Conservation (phyloP, 2,329 filamentous ascomycete species). For the Exophiala sideris region DNA sequence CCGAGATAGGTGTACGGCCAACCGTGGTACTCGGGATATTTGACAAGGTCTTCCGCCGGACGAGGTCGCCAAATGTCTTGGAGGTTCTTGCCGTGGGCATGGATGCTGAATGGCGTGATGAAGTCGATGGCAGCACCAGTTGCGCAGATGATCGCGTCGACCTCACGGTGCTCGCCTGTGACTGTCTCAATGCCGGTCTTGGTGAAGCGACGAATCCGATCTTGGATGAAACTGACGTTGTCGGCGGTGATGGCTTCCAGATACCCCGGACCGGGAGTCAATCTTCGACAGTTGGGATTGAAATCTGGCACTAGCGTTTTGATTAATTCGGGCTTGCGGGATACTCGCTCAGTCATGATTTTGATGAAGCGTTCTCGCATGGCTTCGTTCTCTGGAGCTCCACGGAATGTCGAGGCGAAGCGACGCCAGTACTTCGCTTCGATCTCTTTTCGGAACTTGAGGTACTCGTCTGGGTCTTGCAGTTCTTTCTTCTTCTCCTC, state of each 20-base stretch:
- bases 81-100: conserved; percentile 27
- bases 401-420: conserved; percentile 25
- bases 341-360: conserved; percentile 24
- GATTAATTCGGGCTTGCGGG: conserved; percentile 35
- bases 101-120: conserved; percentile 34
- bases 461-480: conserved; percentile 25
- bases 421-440: conserved; percentile 31
- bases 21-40: conserved; percentile 31
- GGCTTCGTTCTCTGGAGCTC: conserved; percentile 18
- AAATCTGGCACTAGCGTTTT: conserved; percentile 41
- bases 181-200: conserved; percentile 43
- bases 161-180: conserved; percentile 23
- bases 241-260: conserved; percentile 61
- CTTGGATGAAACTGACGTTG: conserved; percentile 61
- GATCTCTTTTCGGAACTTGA: conserved; percentile 35
- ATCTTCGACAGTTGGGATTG: conserved; percentile 38
- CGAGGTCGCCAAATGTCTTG: conserved; percentile 30
- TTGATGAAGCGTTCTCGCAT: conserved; percentile 20
- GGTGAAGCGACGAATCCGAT: conserved; percentile 57
- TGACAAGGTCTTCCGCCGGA: conserved; percentile 33
- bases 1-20: conserved; percentile 40
- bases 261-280: conserved; percentile 64
- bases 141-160: conserved; percentile 34
- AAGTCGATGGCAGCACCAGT: conserved; percentile 38
- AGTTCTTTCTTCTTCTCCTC: conserved; percentile 27